phyloP scores from a whole-genome alignment of 805 yeast genomes.

The Metschnikowia cubensis region DNA sequence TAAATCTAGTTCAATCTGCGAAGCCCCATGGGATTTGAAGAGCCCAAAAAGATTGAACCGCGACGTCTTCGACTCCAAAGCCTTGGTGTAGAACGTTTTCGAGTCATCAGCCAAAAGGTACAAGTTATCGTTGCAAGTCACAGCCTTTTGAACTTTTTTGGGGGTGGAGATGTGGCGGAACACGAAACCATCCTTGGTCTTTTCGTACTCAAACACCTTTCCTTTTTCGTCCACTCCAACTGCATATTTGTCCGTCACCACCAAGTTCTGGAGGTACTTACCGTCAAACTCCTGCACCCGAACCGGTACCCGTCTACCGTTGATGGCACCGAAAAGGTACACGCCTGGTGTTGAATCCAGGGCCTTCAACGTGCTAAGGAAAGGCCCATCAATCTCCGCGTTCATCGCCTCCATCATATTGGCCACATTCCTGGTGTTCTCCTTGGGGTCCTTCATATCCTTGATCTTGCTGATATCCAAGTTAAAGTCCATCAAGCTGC shows the following conservation, averaged over 20 bases:
- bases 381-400: slow-evolving; percentile 20
- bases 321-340: slow-evolving; percentile 31
- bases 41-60: slow-evolving; percentile 3
- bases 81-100: slow-evolving; percentile 33
- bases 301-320: slow-evolving; percentile 47
- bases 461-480: slow-evolving; percentile 38
- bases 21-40: slow-evolving; percentile 7
- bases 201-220: slow-evolving; percentile 70
- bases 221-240: slow-evolving; percentile 69
- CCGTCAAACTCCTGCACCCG: slow-evolving; percentile 64
- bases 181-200: slow-evolving; percentile 23
- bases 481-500: slow-evolving; percentile 31
- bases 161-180: slow-evolving; percentile 23
- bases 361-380: slow-evolving; percentile 19
- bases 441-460: slow-evolving; percentile 29
- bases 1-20: slow-evolving; percentile 4
- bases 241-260: slow-evolving; percentile 42
- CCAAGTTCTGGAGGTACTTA: slow-evolving; percentile 52
- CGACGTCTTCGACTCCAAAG: not conserved
- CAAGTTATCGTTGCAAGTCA: slow-evolving; percentile 50
- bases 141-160: slow-evolving; percentile 23
- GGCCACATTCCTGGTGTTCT: slow-evolving; percentile 25
- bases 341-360: slow-evolving; percentile 30
- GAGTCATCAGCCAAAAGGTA: slow-evolving; percentile 41
- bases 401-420: slow-evolving; percentile 25